Evolutionary conservation across 2,329 filamentous ascomycete species (phyloP), one percentile per base, ranked within the genome.

Genomic region (Lasiodiplodia theobromae): DNA sequence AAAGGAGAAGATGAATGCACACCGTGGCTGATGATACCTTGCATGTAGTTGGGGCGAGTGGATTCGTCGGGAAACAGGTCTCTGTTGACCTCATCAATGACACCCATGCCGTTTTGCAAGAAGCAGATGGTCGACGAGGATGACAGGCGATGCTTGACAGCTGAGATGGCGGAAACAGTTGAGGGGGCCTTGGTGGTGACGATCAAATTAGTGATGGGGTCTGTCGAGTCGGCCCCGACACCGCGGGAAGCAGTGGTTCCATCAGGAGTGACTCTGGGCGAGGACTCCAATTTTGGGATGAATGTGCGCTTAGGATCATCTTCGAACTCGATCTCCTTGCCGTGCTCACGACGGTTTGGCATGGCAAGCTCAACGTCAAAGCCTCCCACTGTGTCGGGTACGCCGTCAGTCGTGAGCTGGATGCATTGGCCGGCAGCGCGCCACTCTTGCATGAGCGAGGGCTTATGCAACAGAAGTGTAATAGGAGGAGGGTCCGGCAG

Each of bases 91-190:
- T 89, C 86, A 60, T 98, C 94, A n/a, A 93, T 84, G 1, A 93
- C 83, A 0, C 96, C 95, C 79, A 98, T 87, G 0, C 94, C 93
- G 71, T 95, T 92, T 68, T 93, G 91, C 68, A 96, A 78, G 67
- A 97, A 86, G 69, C 92, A 88, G 8, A 97, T 86, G 0, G 92
- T 92, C 1, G 91, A 93, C 34, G 88, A 82, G 2, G 86, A 82
- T 53, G 87, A 85, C n/a, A 96, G 81, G 11, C 92, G 87, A 71
- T 88, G 85, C 2, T 89, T 85, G 65, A 97, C 87, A 1, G 86
- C 80, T 7, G 86, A 82, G 16, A 97, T 79, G 51, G 92, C 90
- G 1, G 85, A 81, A n/a, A 92, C 78, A 0, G 92, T 92, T 47
- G 87, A 81, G 2, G 87, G 82, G 0, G 93, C 88, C 79, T 97